Base-by-base conservation (phyloP, 2,329 filamentous ascomycete species). In the Calcarisporium arbuscula region DNA sequence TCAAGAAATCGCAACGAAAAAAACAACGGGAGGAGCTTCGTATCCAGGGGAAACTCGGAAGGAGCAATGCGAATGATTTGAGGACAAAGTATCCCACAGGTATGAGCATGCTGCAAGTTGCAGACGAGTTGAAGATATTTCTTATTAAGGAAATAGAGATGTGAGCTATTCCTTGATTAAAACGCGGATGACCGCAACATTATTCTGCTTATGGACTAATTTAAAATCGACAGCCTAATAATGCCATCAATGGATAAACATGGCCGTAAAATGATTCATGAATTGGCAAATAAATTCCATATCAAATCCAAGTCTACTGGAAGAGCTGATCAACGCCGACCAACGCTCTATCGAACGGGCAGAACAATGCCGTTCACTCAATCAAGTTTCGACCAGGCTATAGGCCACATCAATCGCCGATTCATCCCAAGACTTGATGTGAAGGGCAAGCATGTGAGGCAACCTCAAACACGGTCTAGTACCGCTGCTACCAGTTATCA, bases 231-330 rank as follows among this genome's bases (percentile, higher is more conserved):
- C 43, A 88, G 84, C 29, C 67, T 92, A 6, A 65, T 77, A 5
- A 67, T 96, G 17, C 86, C 90, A 4, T 86, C 90, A 0, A 94
- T 96, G 80, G 79, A 85, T 37, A 85, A 87, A 41, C 62, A 72
- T 28, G 74, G 81, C 25, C 81, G 92, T 32, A 89, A 86, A 54
- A 64, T 79, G 6, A 70, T 96, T 14, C 92, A 98, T 55, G 76
- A 86, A 39, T 60, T 95, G 25, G 87, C 86, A 10, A 75, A 75
- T 48, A 72, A 72, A 23, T 77, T 95, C 53, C 80, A 78, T 12
- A 64, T 96, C 40, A 90, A 82, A 44, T 95, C 89, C 4, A 86
- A 89, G 52, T 95, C 89, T 0, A 73, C 76, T 15, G 90, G 90
- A 3, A 73, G 73, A 32, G 87, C 82, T 7, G 71, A 74, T 16